Evolutionary conservation across 257 asterid species (phyloP), one percentile per base, ranked within the genome.

Genomic region (Nicotiana knightiana): DNA sequence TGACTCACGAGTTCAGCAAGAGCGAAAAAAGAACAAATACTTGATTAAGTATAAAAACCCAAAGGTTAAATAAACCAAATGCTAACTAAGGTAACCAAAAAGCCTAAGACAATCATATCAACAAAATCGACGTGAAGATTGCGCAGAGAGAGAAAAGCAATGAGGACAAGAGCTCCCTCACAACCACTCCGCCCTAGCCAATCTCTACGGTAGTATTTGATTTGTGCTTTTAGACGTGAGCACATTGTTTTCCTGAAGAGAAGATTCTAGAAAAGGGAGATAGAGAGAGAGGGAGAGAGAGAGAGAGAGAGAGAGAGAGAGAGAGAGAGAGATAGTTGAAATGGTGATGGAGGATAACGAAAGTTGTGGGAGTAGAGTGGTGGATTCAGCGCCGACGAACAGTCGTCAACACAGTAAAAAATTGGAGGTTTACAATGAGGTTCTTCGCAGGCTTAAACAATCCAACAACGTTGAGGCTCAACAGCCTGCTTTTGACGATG

Each of bases 271-370:
- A 10, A 70, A 43, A 43, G 12, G 12, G 58, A 35, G 76, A 68
- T n/a, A 2, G 32, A 8, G 5, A 61, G 3, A 58, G 75, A 67
- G 35, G 1, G 18, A 12, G 9, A 64, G 2, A 26, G 75, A 67
- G 35, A 4, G 18, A 12, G 9, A 64, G 2, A 26, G 75, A 67
- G 35, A 4, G 18, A 12, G 9, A 64, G 2, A 26, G 75, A 67
- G 35, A 4, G 75, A 67, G 35, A 4, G 18, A 12, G 9, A 64
- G 2, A 26, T 11, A 43, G 18, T 21, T 37, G 55, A 87, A 89
- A 96, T 96, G 99, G 97, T 87, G 86, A 94, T 89, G 94, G 98
- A 93, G 58, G 97, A 90, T 63, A 91, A 87, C 91, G 97, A 90
- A 91, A 96, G 97, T 62, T 89, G 97, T 84, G 91, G 93, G 28